Conservation (phyloP, 2,329 filamentous ascomycete species). For the Magnaporthiopsis rhizophila region DNA sequence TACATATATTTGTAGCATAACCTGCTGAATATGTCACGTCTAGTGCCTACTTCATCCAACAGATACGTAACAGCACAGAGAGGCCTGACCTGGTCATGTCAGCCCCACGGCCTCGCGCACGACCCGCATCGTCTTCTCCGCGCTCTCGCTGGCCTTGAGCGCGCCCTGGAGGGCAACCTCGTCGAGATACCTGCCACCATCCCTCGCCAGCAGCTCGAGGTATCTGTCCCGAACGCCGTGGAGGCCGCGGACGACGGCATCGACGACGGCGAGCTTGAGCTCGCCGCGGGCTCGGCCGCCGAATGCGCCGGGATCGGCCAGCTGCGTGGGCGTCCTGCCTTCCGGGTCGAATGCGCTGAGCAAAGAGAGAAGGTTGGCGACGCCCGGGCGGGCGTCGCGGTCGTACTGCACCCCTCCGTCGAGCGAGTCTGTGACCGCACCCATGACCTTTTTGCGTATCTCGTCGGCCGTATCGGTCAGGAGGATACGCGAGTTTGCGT, state of each 20-base stretch:
- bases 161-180: conserved; percentile 52
- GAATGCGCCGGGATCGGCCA: conserved; percentile 28
- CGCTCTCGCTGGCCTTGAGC: conserved; percentile 52
- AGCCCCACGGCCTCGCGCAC: conserved; percentile 46
- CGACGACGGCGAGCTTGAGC: conserved; percentile 58
- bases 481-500: conserved; percentile 68
- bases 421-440: conserved; percentile 72
- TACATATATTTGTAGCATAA: not conserved
- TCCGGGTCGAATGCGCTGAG: conserved; percentile 57
- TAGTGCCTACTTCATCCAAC: not conserved
- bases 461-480: conserved; percentile 62
- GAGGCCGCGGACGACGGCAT: conserved; percentile 46
- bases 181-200: conserved; percentile 29
- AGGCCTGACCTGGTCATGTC: conserved; percentile 11
- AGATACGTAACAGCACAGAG: not conserved
- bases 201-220: conserved; percentile 33
- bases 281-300: conserved; percentile 24
- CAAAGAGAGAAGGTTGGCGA: conserved; percentile 80
- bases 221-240: conserved; percentile 49
- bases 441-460: conserved; percentile 62
- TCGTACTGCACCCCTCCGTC: conserved; percentile 63
- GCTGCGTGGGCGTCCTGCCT: conserved; percentile 27
- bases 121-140: conserved; percentile 47
- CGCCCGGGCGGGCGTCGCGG: conserved; percentile 60
- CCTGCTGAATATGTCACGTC: too few relatives aligned